Percentiles rank a stretch among this genome's conserved stretches.
Conservation (phyloP, 2,329 filamentous ascomycete species). For the Aspergillus sp. region DNA sequence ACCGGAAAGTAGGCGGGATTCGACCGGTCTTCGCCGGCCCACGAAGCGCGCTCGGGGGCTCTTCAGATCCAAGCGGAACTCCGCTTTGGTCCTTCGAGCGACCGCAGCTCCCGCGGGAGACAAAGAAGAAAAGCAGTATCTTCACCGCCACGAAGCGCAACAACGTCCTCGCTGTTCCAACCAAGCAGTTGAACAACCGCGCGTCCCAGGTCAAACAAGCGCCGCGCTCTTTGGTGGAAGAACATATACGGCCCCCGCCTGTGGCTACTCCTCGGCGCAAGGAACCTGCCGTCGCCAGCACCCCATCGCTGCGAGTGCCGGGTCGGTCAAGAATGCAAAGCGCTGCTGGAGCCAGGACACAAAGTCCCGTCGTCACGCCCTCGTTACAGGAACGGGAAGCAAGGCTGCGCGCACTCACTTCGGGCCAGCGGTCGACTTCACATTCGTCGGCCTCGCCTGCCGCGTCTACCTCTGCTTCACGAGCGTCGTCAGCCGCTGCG, state of each 20-base stretch:
- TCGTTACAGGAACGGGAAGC: slow-evolving; percentile 29
- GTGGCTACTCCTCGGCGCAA: slow-evolving; percentile 12
- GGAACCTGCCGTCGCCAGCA: slow-evolving; percentile 1
- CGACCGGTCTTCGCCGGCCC: slow-evolving; percentile 19
- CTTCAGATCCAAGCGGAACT: slow-evolving; percentile 14
- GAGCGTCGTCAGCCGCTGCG: not conserved
- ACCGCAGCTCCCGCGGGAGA: slow-evolving; percentile 21
- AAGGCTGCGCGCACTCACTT: slow-evolving; percentile 30
- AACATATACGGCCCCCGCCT: slow-evolving; percentile 31
- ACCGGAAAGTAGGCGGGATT: slow-evolving; percentile 33
- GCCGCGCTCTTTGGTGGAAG: slow-evolving; percentile 43
- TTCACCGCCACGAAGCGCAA: slow-evolving; percentile 39
- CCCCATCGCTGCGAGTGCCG: slow-evolving; percentile 13
- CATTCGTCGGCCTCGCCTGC: slow-evolving; percentile 5
- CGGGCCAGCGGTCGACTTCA: slow-evolving; percentile 16
- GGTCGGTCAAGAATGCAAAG: slow-evolving; percentile 15
- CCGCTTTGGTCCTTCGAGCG: slow-evolving; percentile 24
- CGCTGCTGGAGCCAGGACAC: not conserved
- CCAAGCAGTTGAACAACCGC: slow-evolving; percentile 39
- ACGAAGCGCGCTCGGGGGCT: slow-evolving; percentile 4
- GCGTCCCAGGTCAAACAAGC: slow-evolving; percentile 39
- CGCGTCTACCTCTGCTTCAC: not conserved
- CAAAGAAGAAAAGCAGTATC: slow-evolving; percentile 34
- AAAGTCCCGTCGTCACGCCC: slow-evolving; percentile 7
- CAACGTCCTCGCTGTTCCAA: slow-evolving; percentile 37